Evolutionary conservation across 164 flowering plant genomes (phyloP).

Genomic region (Aristolochia californica): DNA sequence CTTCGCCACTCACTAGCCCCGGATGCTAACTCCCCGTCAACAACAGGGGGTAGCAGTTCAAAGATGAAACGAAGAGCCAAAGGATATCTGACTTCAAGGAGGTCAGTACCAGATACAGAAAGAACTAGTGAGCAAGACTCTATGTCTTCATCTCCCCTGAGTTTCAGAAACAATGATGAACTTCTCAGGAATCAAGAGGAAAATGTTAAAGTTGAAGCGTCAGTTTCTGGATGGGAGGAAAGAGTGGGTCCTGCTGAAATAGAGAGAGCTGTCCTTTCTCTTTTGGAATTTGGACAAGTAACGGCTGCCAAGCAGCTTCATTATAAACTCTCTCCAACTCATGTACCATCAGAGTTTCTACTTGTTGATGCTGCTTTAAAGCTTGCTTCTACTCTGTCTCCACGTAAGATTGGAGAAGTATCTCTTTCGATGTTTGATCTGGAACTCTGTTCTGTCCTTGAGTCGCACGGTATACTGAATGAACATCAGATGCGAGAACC

Average conservation of each 20-base stretch:
- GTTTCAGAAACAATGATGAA: conserved; percentile 26
- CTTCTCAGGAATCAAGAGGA: conserved; percentile 37
- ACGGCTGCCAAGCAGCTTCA: conserved; percentile 96
- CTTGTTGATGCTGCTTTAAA: conserved; percentile 77
- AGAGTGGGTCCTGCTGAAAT: conserved; percentile 81
- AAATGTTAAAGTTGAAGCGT: conserved; percentile 39
- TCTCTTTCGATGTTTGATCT: conserved; percentile 47
- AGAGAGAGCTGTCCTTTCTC: conserved; percentile 93
- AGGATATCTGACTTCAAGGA: conserved; percentile 40
- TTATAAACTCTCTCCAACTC: conserved; percentile 71
- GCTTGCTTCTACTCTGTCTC: conserved; percentile 63
- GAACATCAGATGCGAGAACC: conserved; percentile 37
- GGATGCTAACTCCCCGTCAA: conserved; percentile 31
- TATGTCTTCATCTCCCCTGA: conserved; percentile 16
- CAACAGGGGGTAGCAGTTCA: conserved; percentile 25
- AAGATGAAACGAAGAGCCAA: conserved; percentile 75
- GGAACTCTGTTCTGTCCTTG: conserved; percentile 48
- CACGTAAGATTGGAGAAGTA: conserved; percentile 22
- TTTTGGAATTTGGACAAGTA: conserved; percentile 92
- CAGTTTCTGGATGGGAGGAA: conserved; percentile 91
- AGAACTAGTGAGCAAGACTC: conserved; percentile 46
- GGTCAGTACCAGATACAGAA: conserved; percentile 45
- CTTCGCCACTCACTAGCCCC: conserved; percentile 24
- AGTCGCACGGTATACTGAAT: conserved; percentile 31
- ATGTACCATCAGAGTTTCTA: conserved; percentile 57